Base-by-base conservation (phyloP, 2,329 filamentous ascomycete genomes). In the Trichoderma asperellum region DNA sequence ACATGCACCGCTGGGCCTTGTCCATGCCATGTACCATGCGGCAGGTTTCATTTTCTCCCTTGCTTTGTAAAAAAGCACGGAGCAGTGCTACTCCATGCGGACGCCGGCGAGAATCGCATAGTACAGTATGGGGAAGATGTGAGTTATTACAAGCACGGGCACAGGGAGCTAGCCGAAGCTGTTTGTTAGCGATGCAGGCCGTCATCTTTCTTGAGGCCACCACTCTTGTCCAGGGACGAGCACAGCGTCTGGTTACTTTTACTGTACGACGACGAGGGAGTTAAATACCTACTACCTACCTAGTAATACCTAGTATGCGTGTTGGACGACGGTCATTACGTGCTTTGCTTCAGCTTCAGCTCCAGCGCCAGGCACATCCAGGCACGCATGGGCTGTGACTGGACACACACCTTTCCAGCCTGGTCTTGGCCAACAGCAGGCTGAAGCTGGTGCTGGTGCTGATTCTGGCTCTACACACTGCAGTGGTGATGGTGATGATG, bases 341-440 rank as follows among this genome's bases (percentile, higher is more conserved):
- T 49, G 47, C 47, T 21, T 34, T 37, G 60, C 32, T 27, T 55
- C 35, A 55, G 27, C 53, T 55, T 29, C 32, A 35, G 11, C 27
- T 57, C 68, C 68, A 64, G 68, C 55, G 43, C 29, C 53, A 58
- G 63, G 63, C 53, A 58, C 68, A 65, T 58, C 68, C 68, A 69
- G 68, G 68, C 60, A 69, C 68, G 60, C 32, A 49, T 49, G 53
- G 53, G 55, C 43, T 53, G 40, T 65, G 55, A 69, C 53, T 65
- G 60, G 68, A 59, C 34, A 32, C 53, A 29, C 35, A 34, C 40
- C 66, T 43, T 35, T 6, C 35, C 16, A 29, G 47, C 57, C 57
- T 37, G 24, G 43, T n/a, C 53, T 18, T 52, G 60, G 18, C 55
- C 53, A 21, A 47, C 34, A 49, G 55, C 40, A n/a, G 16, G 18